Base-by-base conservation (phyloP, 1,284 basidiomycete genomes). In the Malassezia psittaci region DNA sequence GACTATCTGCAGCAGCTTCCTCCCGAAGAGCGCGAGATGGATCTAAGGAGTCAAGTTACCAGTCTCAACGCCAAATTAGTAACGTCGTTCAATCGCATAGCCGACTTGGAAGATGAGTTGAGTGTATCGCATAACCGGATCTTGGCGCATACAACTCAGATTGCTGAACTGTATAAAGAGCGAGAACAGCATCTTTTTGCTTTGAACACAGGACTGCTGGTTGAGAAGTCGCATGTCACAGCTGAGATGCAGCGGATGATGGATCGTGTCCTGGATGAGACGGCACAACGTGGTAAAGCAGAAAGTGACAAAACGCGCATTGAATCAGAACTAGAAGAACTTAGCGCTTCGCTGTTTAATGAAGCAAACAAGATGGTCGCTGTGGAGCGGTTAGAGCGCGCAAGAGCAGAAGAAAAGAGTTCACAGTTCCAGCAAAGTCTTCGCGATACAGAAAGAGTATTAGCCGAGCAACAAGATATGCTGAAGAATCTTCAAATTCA, bases 21-120 rank as follows among this genome's bases (percentile, higher is more conserved):
- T 12, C 45, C 45, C 1, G 34, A 87, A 32, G 76, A 79, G 2
- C 90, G 94, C 74, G 82, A 94, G 15, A 81, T 84, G 52, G 87
- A 94, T 69, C 80, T 96, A 47, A 85, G 86, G 67, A 84, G 86
- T 24, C 91, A 96, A 76, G 87, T 94, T 41, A 84, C 85, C 21
- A 83, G 87, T 69, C 84, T 96, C 61, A 96, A 96, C 75, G 78
- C 80, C 71, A 96, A 98, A 76, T 85, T 98, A 45, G 88, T 98
- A 59, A 80, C 82, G 52, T 89, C 87, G 2, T 94, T 96, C 76
- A 87, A 91, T 71, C 83, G 87, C 44, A 84, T 93, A 40, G 90
- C 90, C 11, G 85, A 90, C 78, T 81, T 98, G 54, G 93, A 98
- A 76, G 93, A 96, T 74, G 82, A 88, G 60, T 77, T 94, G 13